Evolutionary conservation across 225 moss, liverwort and hornwort species (phyloP), one percentile per base, ranked within the genome.

Genomic region (Bryoerythrophyllum caledonicum): DNA sequence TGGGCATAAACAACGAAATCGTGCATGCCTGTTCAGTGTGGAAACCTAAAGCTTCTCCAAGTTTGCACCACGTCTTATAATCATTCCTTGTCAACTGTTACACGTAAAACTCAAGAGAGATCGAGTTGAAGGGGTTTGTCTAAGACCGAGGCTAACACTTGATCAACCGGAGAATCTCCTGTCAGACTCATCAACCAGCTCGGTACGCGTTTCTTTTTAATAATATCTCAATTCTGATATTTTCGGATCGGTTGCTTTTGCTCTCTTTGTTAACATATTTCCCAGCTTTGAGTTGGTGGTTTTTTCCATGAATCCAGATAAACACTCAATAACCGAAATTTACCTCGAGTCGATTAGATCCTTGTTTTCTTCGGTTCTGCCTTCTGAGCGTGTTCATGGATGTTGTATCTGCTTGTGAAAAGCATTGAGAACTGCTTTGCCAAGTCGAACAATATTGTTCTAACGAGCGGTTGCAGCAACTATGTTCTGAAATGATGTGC

Each of bases 1-100:
- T 80, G 72, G 92, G 92, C 38, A 82, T 90, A 76, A 88, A 68
- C 68, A 88, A 89, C 61, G 83, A 77, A 73, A 82, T 85, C 5
- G 49, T 90, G 12, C 76, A 85, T 46, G 88, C 71, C 13, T 70
- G 88, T 34, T 76, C 86, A 24, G 64, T 85, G 46, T 92, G 92
- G 92, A 68, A 84, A 67, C 82, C 82, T 43, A 79, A 60, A 67
- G 37, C 86, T 68, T 28, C 72, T 73, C 30, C 67, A 58, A 73
- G 59, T 73, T 67, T 49, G 66, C 79, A 43, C 62, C 76, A 72
- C 48, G 27, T 11, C 8, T 62, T 65, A 27, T 79, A 55, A 62
- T 49, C 7, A 61, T 57, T 44, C 16, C 6, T 60, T 53, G 60
- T 67, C 65, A 34, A 43, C 63, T 65, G 38, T 46, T 48, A 2